phyloP scores from a whole-genome alignment of 2,329 filamentous ascomycete genomes.

The Aspergillus pseudoviridinutans region DNA sequence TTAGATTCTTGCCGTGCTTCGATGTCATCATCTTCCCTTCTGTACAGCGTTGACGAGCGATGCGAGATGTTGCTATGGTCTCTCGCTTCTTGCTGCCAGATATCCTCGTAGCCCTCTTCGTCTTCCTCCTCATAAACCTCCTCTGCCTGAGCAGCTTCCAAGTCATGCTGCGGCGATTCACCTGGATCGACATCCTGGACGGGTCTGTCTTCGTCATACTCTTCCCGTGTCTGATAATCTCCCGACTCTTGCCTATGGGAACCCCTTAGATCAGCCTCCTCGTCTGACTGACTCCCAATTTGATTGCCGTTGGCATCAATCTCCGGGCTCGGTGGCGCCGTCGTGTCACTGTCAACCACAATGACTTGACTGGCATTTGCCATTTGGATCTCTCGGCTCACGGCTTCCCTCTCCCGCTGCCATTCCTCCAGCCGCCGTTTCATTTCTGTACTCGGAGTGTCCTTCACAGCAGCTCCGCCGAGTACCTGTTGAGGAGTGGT shows the following conservation, averaged over 20 bases:
- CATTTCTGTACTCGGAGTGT: slow-evolving; percentile 21
- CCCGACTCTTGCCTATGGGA: not conserved
- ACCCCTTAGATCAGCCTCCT: not conserved
- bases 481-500: slow-evolving; percentile 6
- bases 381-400: slow-evolving; percentile 42
- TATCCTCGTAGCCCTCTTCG: slow-evolving; percentile 41
- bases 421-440: slow-evolving; percentile 37
- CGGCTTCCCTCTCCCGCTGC: slow-evolving; percentile 43
- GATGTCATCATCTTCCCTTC: slow-evolving; percentile 16
- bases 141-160: slow-evolving; percentile 3
- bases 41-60: slow-evolving; percentile 16
- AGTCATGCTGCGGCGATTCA: not conserved
- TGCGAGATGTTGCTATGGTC: slow-evolving; percentile 32
- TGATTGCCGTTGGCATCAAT: slow-evolving; percentile 2
- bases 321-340: slow-evolving; percentile 8
- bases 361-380: slow-evolving; percentile 43
- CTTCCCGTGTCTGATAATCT: not conserved
- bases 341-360: slow-evolving; percentile 41
- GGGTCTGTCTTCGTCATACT: not conserved
- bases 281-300: slow-evolving; percentile 1
- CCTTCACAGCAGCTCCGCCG: not conserved
- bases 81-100: slow-evolving; percentile 46
- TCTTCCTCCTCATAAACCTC: slow-evolving; percentile 19
- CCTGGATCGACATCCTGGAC: not conserved
- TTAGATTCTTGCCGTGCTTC: slow-evolving; percentile 25